These are phyloP conservation scores for Amphichorda felina DNA, from an alignment of 2,329 filamentous ascomycete genomes.

Conservation along the genomic window DNA sequence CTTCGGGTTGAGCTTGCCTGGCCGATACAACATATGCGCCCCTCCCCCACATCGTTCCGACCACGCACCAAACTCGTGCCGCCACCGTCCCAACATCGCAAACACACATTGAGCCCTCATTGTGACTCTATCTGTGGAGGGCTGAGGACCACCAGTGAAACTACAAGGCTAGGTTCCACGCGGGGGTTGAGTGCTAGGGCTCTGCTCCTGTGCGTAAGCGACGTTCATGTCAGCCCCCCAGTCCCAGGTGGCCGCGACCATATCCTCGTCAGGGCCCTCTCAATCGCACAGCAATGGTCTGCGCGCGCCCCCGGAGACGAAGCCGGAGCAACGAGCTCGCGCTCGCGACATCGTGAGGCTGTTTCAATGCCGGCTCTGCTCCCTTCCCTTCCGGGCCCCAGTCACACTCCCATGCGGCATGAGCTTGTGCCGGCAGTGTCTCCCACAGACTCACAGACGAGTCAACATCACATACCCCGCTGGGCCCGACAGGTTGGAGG, in stretches of 20 bases:
- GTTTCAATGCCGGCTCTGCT: conserved; percentile 69
- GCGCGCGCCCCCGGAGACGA: not conserved
- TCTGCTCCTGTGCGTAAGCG: no score
- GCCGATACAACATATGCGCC: no score
- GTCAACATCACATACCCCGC: conserved; percentile 69
- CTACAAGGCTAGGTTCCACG: no score
- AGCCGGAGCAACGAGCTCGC: conserved; percentile 5
- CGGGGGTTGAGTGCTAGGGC: no score
- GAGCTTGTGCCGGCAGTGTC: conserved; percentile 62
- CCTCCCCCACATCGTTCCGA: no score
- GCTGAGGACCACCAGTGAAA: no score
- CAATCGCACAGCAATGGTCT: conserved; percentile 1
- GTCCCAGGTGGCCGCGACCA: conserved; percentile 9
- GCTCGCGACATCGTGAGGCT: conserved; percentile 43
- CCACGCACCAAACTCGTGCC: no score
- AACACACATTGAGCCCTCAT: no score
- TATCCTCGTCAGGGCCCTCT: conserved; percentile 5
- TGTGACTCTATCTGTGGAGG: no score
- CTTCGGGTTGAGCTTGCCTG: no score
- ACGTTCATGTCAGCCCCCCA: conserved; percentile 11
- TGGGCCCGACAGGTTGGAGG: conserved; percentile 50
- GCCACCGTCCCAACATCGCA: no score
- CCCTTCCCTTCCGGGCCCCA: conserved; percentile 52
- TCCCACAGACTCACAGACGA: conserved; percentile 55
- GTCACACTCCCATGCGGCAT: conserved; percentile 74